phyloP scores from a whole-genome alignment of 148 eudicot genomes.

The Spergularia bocconei region DNA sequence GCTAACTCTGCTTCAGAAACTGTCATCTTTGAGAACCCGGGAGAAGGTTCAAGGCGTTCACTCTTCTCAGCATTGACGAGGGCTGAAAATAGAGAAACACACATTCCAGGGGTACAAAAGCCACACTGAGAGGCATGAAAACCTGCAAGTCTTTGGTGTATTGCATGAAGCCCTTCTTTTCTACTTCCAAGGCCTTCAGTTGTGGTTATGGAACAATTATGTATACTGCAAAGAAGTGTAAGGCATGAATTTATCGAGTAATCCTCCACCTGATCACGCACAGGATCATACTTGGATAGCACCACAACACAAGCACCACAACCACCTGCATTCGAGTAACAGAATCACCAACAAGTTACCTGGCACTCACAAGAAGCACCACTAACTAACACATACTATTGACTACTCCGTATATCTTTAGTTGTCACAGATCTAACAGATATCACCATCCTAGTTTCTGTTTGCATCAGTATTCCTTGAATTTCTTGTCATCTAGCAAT shows the following conservation, averaged over 20 bases:
- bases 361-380: no score
- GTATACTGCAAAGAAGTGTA: conserved; percentile 77
- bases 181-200: conserved; percentile 87
- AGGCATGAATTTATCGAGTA: conserved; percentile 77
- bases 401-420: not conserved
- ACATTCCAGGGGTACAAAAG: conserved; percentile 98
- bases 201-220: conserved; percentile 82
- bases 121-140: conserved; percentile 97
- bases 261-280: conserved; percentile 45
- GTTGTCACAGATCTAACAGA: no score
- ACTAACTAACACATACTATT: not conserved
- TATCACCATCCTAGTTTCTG: no score
- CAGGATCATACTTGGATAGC: conserved; percentile 70
- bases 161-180: conserved; percentile 87
- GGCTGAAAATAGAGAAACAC: conserved; percentile 82
- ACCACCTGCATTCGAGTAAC: conserved; percentile 54
- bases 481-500: no score
- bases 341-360: not conserved
- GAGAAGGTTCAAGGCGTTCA: conserved; percentile 36
- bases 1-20: conserved; percentile 76
- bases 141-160: conserved; percentile 85
- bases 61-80: conserved; percentile 69
- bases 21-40: conserved; percentile 71
- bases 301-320: conserved; percentile 89
- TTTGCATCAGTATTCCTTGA: no score